A percentile compares a stretch with the other conserved stretches of the same genome.
Conservation (phyloP, 2,329 filamentous ascomycete species). For the Aspergillus cejpii region DNA sequence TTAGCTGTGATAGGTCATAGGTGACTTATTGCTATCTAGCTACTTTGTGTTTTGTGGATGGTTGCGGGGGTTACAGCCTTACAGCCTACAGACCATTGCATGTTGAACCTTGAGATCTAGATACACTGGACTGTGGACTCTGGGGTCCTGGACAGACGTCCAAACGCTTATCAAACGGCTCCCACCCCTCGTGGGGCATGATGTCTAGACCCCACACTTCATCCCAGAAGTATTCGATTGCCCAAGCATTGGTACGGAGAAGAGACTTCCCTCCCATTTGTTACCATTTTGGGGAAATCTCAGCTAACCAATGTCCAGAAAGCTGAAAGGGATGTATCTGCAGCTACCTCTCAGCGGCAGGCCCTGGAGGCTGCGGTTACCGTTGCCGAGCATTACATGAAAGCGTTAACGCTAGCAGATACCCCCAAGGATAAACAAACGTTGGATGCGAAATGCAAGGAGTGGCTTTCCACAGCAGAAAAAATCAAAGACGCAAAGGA, state of each 20-base stretch:
- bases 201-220: conserved; percentile 28
- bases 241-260: conserved; percentile 33
- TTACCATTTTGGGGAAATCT: neutral
- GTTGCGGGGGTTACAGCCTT: conserved; percentile 3
- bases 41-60: conserved; percentile 1
- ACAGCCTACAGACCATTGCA: conserved; percentile 6
- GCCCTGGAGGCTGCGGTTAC: conserved; percentile 69
- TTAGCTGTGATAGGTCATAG: conserved; percentile 14
- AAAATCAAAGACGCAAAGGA: conserved; percentile 55
- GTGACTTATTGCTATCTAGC: neutral
- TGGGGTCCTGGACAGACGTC: neutral
- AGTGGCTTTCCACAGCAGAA: conserved; percentile 66
- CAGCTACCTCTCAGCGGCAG: conserved; percentile 50
- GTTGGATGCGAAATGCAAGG: conserved; percentile 62
- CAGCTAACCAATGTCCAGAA: conserved; percentile 40
- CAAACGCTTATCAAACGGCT: conserved; percentile 7
- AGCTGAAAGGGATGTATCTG: conserved; percentile 48
- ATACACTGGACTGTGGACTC: neutral
- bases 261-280: conserved; percentile 1
- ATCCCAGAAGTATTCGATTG: conserved; percentile 23
- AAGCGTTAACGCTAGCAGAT: conserved; percentile 58
- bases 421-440: conserved; percentile 57
- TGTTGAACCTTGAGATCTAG: conserved; percentile 7
- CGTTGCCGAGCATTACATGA: conserved; percentile 76
- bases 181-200: conserved; percentile 8